Evolutionary conservation across 805 yeast species (phyloP).

Genomic region (Alloascoidea africana): DNA sequence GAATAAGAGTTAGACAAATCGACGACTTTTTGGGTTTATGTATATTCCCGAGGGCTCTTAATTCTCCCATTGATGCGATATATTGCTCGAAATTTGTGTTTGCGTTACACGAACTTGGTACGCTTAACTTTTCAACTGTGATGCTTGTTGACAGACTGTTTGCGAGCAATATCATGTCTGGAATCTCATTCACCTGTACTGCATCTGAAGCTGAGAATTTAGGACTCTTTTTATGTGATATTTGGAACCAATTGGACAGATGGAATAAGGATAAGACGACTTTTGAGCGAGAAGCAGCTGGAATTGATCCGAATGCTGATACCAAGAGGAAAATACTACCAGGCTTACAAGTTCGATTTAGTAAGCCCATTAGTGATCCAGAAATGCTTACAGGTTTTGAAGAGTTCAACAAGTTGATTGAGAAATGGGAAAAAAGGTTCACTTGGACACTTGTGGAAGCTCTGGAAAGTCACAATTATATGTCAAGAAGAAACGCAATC

Average conservation of each 20-base stretch:
- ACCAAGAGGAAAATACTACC: slow-evolving; percentile 11
- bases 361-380: slow-evolving; percentile 6
- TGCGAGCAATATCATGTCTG: slow-evolving; percentile 28
- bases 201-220: slow-evolving; percentile 69
- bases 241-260: slow-evolving; percentile 31
- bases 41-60: slow-evolving; percentile 59
- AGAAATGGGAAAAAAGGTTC: slow-evolving; percentile 38
- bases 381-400: slow-evolving; percentile 16
- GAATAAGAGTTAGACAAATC: slow-evolving; percentile 4
- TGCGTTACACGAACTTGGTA: slow-evolving; percentile 26
- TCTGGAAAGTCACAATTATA: slow-evolving; percentile 41
- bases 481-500: slow-evolving; percentile 69
- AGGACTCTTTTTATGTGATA: slow-evolving; percentile 53
- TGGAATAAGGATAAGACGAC: slow-evolving; percentile 23
- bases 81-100: slow-evolving; percentile 49
- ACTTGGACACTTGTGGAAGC: slow-evolving; percentile 27
- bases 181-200: slow-evolving; percentile 56
- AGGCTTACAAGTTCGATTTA: slow-evolving; percentile 11
- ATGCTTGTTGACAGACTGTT: slow-evolving; percentile 31
- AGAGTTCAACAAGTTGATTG: slow-evolving; percentile 25
- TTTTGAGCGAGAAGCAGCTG: slow-evolving; percentile 17
- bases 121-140: slow-evolving; percentile 23
- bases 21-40: slow-evolving; percentile 41
- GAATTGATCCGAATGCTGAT: slow-evolving; percentile 9
- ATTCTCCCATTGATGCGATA: slow-evolving; percentile 73